A percentile compares a stretch with the other conserved stretches of the same genome.
These are phyloP conservation scores for Metarhizium anisopliae DNA, from an alignment of 2,329 filamentous ascomycete genomes.

Conservation along the genomic window DNA sequence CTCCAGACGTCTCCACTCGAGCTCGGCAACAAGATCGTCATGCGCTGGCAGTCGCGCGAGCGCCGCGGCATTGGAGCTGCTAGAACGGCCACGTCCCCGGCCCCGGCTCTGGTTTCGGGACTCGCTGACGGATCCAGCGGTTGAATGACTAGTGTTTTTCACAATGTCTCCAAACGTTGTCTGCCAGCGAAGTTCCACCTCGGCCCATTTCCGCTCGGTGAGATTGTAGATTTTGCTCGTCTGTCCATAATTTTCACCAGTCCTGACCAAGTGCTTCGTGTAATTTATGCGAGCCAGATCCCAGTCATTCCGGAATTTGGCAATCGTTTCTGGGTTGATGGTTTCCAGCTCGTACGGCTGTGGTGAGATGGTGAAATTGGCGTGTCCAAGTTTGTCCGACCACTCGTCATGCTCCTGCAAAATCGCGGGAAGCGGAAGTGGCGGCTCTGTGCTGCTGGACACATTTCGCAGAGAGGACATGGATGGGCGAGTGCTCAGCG, in stretches of 20 bases:
- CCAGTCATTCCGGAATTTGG: conserved; percentile 69
- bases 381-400: conserved; percentile 79
- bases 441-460: conserved; percentile 49
- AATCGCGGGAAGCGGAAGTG: conserved; percentile 52
- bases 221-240: conserved; percentile 83
- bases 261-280: conserved; percentile 79
- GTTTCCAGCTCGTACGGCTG: conserved; percentile 65
- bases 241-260: conserved; percentile 80
- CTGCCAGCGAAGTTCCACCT: conserved; percentile 69
- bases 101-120: conserved; percentile 31
- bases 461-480: conserved; percentile 62
- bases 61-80: conserved; percentile 32
- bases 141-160: conserved; percentile 31
- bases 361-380: conserved; percentile 83
- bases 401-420: conserved; percentile 68
- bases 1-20: conserved; percentile 37
- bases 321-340: conserved; percentile 48
- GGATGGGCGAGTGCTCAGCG: conserved; percentile 70
- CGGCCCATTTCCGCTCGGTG: conserved; percentile 82
- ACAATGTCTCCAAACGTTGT: conserved; percentile 57
- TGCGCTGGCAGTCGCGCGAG: conserved; percentile 20
- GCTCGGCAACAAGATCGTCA: conserved; percentile 31
- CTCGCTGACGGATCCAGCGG: conserved; percentile 15
- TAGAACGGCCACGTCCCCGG: conserved; percentile 27
- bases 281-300: conserved; percentile 76